These are phyloP conservation scores for Aspergillus sp. DNA, from an alignment of 2,329 filamentous ascomycete species.

Conservation along the genomic window DNA sequence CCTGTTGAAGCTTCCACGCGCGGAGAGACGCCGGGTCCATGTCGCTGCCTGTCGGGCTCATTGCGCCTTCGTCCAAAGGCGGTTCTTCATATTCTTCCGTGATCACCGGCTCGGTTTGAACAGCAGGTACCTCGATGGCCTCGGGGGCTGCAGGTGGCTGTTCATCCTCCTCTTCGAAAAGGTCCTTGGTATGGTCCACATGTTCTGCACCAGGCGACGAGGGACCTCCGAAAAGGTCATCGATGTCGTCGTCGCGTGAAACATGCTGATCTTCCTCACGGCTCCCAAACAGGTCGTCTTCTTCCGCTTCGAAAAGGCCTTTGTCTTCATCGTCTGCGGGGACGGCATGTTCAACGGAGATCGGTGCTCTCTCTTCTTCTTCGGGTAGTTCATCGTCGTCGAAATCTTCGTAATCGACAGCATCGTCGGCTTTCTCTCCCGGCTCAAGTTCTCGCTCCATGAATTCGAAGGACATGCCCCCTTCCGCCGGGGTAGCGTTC, in stretches of 20 bases:
- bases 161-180: slow-evolving; percentile 31
- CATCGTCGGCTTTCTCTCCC: slow-evolving; percentile 85
- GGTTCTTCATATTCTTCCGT: slow-evolving; percentile 29
- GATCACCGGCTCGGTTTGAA: slow-evolving; percentile 17
- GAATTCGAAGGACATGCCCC: slow-evolving; percentile 39
- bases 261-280: slow-evolving; percentile 22
- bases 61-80: slow-evolving; percentile 25
- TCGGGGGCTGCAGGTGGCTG: slow-evolving; percentile 1
- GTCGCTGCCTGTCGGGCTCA: slow-evolving; percentile 31
- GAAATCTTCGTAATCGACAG: slow-evolving; percentile 86
- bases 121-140: neutral
- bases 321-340: slow-evolving; percentile 44
- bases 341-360: slow-evolving; percentile 48
- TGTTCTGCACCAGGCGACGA: slow-evolving; percentile 33
- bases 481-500: slow-evolving; percentile 35
- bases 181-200: slow-evolving; percentile 29
- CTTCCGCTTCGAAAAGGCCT: slow-evolving; percentile 35
- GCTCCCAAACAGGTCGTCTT: slow-evolving; percentile 35
- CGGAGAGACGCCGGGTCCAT: slow-evolving; percentile 43
- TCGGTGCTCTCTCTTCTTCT: slow-evolving; percentile 34
- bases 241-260: slow-evolving; percentile 43
- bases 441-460: slow-evolving; percentile 40
- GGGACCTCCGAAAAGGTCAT: slow-evolving; percentile 48
- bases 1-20: slow-evolving; percentile 47
- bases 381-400: slow-evolving; percentile 88